Evolutionary conservation across 805 yeast genomes (phyloP).

Genomic region (Lipomyces spencermartinsiae): DNA sequence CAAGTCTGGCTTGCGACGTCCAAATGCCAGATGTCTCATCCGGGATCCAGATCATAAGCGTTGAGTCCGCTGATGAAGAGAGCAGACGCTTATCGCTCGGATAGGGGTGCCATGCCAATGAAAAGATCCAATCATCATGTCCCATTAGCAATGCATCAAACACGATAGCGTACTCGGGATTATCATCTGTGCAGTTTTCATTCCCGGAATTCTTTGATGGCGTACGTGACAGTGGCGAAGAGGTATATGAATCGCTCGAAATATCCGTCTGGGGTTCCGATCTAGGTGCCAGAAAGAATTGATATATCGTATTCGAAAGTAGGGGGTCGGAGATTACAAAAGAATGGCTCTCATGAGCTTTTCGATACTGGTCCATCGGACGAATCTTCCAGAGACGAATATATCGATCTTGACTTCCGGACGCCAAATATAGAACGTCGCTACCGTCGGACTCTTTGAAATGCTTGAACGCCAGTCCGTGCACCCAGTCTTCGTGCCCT

Average conservation of each 20-base stretch:
- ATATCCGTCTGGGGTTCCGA: not conserved
- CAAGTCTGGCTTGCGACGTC: constrained; percentile 80
- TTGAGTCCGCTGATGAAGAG: constrained; percentile 91
- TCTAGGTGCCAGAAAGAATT: constrained; percentile 15
- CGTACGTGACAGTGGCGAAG: constrained; percentile 2
- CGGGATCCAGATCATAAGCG: constrained; percentile 92
- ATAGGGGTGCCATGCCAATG: constrained; percentile 78
- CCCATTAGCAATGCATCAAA: constrained; percentile 97
- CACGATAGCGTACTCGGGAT: constrained; percentile 56
- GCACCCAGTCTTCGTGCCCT: constrained; percentile 98
- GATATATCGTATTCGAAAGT: constrained; percentile 27
- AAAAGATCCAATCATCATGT: constrained; percentile 97
- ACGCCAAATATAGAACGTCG: constrained; percentile 72
- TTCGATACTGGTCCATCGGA: constrained; percentile 23
- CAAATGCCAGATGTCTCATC: constrained; percentile 87
- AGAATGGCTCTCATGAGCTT: constrained; percentile 7
- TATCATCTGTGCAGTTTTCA: constrained; percentile 35
- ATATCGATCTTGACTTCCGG: constrained; percentile 92
- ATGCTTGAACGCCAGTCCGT: constrained; percentile 66
- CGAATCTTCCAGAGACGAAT: constrained; percentile 76
- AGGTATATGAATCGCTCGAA: not conserved
- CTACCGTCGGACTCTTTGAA: constrained; percentile 46
- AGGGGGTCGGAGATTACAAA: constrained; percentile 29
- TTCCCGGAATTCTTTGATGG: constrained; percentile 34
- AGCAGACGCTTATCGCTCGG: constrained; percentile 60